phyloP scores from a whole-genome alignment of 2,329 filamentous ascomycete species.

The Zalaria sp. region DNA sequence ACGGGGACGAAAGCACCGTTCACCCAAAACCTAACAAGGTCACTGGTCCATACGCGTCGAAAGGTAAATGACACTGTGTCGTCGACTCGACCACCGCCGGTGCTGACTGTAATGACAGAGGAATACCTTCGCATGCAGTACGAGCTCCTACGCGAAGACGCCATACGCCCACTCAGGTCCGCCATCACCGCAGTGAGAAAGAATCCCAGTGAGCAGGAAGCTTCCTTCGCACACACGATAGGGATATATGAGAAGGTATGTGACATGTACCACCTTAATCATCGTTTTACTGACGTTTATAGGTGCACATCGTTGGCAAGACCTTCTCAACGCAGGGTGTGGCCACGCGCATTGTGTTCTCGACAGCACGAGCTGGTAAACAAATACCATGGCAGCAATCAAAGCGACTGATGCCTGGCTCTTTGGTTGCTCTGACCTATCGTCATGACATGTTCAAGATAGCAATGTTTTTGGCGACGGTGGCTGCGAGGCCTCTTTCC shows the following conservation, averaged over 20 bases:
- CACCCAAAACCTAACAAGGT: slow-evolving; percentile 34
- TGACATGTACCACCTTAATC: not conserved
- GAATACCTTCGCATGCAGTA: slow-evolving; percentile 64
- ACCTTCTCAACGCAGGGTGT: slow-evolving; percentile 49
- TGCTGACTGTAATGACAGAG: slow-evolving; percentile 17
- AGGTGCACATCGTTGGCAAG: slow-evolving; percentile 56
- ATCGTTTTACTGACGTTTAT: not conserved
- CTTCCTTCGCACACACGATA: slow-evolving; percentile 11
- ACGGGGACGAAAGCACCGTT: slow-evolving; percentile 8
- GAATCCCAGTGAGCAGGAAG: slow-evolving; percentile 44
- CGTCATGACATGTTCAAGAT: slow-evolving; percentile 46
- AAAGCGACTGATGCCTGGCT: slow-evolving; percentile 40
- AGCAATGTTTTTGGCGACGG: slow-evolving; percentile 53
- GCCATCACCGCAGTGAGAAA: slow-evolving; percentile 45
- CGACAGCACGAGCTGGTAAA: slow-evolving; percentile 48
- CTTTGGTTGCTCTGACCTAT: slow-evolving; percentile 41
- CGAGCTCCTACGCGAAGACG: slow-evolving; percentile 60
- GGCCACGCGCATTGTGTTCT: slow-evolving; percentile 57
- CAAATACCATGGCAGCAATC: slow-evolving; percentile 54
- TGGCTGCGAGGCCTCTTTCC: slow-evolving; percentile 53
- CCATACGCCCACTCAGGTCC: slow-evolving; percentile 52
- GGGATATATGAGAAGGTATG: slow-evolving; percentile 58
- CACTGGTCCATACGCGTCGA: slow-evolving; percentile 42
- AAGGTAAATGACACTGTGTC: slow-evolving; percentile 12
- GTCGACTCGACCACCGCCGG: not conserved